Base-by-base conservation (phyloP, 164 flowering plant genomes). In the Litsea cubeba region DNA sequence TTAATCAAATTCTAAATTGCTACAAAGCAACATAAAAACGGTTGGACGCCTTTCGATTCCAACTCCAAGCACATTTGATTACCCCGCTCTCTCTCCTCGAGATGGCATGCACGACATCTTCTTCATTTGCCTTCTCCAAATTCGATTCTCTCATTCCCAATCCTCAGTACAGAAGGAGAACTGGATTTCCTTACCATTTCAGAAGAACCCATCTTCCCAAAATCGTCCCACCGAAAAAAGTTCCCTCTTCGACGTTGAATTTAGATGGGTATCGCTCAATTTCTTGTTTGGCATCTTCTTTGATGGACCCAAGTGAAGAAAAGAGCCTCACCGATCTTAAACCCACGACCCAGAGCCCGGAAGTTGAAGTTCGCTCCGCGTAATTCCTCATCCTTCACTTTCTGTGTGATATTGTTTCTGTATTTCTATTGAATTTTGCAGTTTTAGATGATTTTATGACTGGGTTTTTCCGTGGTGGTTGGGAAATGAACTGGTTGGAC, bases 311-410 rank as follows among this genome's bases (percentile, higher is more conserved):
- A 62, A 18, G 62, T 46, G 75, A 71, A 23, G 81, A 64, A n/a
- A 68, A 62, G 23, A 57, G 60, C 49, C 12, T 50, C 63, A 50
- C 72, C 24, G 58, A 50, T 70, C 8, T 25, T 12, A 50, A 7
- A 2, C 18, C 71, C 17, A 28, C 11, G 5, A 12, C 60, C 20
- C 35, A 57, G 30, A 60, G 22, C 54, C 69, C 76, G 11, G 70
- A 68, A n/a, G 28, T 72, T 66, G 76, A 79, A 73, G 83, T 84
- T 74, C 76, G 75, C 64, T 77, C 71, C 76, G 11, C 79, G 87
- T 82, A 75, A 28, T 25, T 25, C 3, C 12, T 30, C 20, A 23
- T 65, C 20, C 15, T 65, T 28, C 20, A 10, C 18, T 17, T 8
- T 64, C 25, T 74, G 24, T 7, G 12, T 35, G 10, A 35, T 35